Percentiles rank a stretch among this genome's conserved stretches.
These are phyloP conservation scores for Corylus avellana DNA, from an alignment of 306 rosid species.

Conservation along the genomic window DNA sequence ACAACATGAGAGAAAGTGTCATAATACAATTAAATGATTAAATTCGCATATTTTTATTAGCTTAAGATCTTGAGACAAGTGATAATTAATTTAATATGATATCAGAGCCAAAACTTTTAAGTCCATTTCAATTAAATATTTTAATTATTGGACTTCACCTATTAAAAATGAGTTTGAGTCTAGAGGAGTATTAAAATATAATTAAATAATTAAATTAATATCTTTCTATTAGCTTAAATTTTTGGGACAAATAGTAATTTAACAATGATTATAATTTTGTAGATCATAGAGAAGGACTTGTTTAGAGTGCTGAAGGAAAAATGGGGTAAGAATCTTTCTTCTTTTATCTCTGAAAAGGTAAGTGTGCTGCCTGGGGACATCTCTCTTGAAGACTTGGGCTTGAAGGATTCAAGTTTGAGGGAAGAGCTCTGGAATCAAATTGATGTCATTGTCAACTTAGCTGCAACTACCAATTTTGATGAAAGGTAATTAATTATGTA, in stretches of 20 bases:
- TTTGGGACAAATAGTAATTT: no score
- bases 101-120: no score
- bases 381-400: conserved; percentile 44
- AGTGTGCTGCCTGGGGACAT: conserved; percentile 69
- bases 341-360: conserved; percentile 55
- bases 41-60: not conserved
- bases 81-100: no score
- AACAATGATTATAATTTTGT: not conserved
- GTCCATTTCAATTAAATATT: no score
- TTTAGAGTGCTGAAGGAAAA: conserved; percentile 59
- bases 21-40: no score
- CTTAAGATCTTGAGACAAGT: no score
- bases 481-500: conserved; percentile 51
- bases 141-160: no score
- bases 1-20: no score
- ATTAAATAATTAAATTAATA: no score
- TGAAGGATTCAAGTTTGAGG: conserved; percentile 46
- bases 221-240: no score
- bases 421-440: conserved; percentile 48
- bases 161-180: no score
- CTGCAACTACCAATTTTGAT: conserved; percentile 77
- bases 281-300: conserved; percentile 70
- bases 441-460: conserved; percentile 65
- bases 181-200: no score
- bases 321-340: conserved; percentile 43